These are phyloP conservation scores for Canna indica DNA, from an alignment of 176 grass and related monocot species.

Conservation along the genomic window DNA sequence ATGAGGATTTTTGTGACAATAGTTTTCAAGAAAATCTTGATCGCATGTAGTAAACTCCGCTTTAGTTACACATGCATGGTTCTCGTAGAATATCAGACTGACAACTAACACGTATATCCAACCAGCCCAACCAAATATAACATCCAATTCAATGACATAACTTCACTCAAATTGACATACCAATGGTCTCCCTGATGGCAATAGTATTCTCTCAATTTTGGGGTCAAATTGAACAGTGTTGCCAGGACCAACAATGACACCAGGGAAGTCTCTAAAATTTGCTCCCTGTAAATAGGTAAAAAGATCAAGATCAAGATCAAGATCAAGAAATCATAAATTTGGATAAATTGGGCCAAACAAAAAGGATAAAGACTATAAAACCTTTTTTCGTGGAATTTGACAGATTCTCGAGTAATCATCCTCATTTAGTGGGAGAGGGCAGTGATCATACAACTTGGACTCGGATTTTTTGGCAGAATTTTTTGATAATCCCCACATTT, in stretches of 20 bases:
- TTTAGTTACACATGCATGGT: no score
- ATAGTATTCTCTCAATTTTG: conserved; percentile 50
- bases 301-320: background rate
- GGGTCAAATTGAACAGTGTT: conserved; percentile 86
- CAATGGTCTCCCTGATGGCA: conserved; percentile 73
- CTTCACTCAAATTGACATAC: conserved; percentile 43
- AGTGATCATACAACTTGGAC: conserved; percentile 62
- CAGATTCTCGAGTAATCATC: conserved; percentile 80
- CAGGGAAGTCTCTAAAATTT: conserved; percentile 94
- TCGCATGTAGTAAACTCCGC: no score
- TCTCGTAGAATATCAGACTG: no score
- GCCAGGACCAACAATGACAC: conserved; percentile 56
- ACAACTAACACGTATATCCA: no score
- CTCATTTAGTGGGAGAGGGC: conserved; percentile 36
- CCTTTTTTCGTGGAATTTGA: conserved; percentile 92
- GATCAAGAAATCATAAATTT: background rate
- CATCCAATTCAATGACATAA: no score
- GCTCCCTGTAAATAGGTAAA: conserved; percentile 59
- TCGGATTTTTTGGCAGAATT: conserved; percentile 32
- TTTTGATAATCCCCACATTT: conserved; percentile 32
- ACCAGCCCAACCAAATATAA: no score
- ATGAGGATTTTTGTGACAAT: no score
- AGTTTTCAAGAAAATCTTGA: no score
- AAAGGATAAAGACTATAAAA: conserved; percentile 17
- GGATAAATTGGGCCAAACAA: background rate